Evolutionary conservation across 2,329 filamentous ascomycete genomes (phyloP).

Genomic region (Scedosporium boydii): DNA sequence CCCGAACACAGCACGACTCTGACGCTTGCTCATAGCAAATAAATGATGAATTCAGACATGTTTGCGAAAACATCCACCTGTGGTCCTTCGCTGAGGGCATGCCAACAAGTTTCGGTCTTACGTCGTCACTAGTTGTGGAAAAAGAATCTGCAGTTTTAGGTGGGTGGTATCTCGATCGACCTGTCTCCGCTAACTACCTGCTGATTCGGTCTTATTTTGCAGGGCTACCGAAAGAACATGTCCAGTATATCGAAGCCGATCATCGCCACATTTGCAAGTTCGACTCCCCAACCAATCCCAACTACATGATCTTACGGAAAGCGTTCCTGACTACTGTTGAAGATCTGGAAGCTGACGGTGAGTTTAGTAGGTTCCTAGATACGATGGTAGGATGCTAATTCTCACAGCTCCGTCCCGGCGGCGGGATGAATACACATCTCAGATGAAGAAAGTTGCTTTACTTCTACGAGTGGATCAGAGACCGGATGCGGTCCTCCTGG

Average conservation of each 20-base stretch:
- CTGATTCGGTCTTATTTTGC: background rate
- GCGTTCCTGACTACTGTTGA: slow-evolving; percentile 13
- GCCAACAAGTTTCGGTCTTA: background rate
- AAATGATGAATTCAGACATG: background rate
- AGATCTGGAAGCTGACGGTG: slow-evolving; percentile 7
- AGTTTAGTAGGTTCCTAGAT: background rate
- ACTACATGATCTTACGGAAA: slow-evolving; percentile 15
- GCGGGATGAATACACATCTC: background rate
- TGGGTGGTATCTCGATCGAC: background rate
- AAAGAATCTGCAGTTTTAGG: background rate
- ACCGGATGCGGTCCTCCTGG: background rate
- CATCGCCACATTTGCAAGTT: slow-evolving; percentile 19
- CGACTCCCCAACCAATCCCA: slow-evolving; percentile 11
- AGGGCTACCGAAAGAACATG: slow-evolving; percentile 14
- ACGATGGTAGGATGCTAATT: background rate
- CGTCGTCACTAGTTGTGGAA: background rate
- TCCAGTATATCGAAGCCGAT: slow-evolving; percentile 16
- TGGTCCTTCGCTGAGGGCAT: background rate
- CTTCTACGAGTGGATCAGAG: background rate
- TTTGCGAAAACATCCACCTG: background rate
- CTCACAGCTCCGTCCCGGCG: background rate
- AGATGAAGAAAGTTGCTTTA: background rate
- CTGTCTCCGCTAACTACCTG: background rate
- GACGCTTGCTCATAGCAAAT: background rate
- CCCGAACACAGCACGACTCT: background rate